Evolutionary conservation across 2,329 filamentous ascomycete species (phyloP).

Genomic region (Hyphodiscus sp.): DNA sequence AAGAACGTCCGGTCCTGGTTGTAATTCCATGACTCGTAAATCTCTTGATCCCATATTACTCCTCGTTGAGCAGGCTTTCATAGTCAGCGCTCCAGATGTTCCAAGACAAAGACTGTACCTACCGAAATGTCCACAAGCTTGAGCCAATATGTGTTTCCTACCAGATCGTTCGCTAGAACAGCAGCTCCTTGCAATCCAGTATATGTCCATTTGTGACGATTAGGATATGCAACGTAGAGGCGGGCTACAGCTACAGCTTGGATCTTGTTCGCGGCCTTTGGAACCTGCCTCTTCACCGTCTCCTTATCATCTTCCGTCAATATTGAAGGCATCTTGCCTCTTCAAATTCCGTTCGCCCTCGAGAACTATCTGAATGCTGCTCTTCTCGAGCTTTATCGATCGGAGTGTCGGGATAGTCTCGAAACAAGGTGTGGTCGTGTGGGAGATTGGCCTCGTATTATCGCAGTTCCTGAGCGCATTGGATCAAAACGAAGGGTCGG

Average conservation of each 20-base stretch:
- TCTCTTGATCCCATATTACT: constrained; percentile 95
- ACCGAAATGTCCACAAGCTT: constrained; percentile 97
- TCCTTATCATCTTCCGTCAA: constrained; percentile 92
- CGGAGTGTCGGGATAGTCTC: constrained; percentile 12
- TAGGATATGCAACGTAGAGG: constrained; percentile 88
- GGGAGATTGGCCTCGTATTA: constrained; percentile 22
- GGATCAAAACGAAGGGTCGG: constrained; percentile 10
- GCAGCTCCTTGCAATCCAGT: constrained; percentile 88
- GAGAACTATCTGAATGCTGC: background rate
- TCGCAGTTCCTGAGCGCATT: constrained; percentile 23
- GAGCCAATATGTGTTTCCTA: constrained; percentile 94
- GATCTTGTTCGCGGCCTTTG: constrained; percentile 95
- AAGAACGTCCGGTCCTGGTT: constrained; percentile 98
- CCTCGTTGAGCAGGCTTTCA: constrained; percentile 66
- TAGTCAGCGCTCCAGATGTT: constrained; percentile 13
- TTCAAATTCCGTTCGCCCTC: constrained; percentile 4
- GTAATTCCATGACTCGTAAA: constrained; percentile 91
- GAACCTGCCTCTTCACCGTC: constrained; percentile 88
- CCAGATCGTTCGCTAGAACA: constrained; percentile 87
- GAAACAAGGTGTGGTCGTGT: constrained; percentile 21
- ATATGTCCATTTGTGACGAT: constrained; percentile 82
- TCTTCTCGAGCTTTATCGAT: constrained; percentile 11
- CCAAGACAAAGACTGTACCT: constrained; percentile 33
- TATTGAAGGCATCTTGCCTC: constrained; percentile 37
- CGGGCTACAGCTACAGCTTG: constrained; percentile 88